Evolutionary conservation across 2,329 filamentous ascomycete species (phyloP).

Genomic region (Aspergillus texensis): DNA sequence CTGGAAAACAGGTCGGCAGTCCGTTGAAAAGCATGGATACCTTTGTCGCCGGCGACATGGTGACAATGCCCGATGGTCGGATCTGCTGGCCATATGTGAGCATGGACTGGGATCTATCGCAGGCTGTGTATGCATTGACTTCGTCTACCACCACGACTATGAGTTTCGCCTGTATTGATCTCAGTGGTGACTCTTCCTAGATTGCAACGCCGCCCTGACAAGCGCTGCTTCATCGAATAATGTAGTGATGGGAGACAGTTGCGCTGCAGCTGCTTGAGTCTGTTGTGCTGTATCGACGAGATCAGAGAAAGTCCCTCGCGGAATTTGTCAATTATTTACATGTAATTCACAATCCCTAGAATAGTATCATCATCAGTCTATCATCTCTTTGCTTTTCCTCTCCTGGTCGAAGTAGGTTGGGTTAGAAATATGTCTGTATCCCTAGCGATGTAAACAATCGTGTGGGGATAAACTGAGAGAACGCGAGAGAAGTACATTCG

Average conservation of each 20-base stretch:
- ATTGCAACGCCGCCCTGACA: neutral
- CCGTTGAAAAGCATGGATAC: constrained; percentile 55
- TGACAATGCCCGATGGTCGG: constrained; percentile 58
- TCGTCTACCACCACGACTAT: constrained; percentile 25
- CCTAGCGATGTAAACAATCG: neutral
- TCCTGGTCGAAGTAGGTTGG: neutral
- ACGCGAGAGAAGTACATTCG: too few species aligned
- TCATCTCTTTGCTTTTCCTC: neutral
- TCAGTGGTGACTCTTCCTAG: neutral
- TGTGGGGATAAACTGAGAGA: too few species aligned
- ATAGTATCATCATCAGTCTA: neutral
- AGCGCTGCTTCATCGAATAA: neutral
- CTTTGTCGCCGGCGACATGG: constrained; percentile 66
- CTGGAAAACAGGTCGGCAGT: constrained; percentile 56
- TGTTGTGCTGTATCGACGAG: neutral
- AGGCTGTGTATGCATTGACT: constrained; percentile 25
- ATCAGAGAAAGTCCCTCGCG: neutral
- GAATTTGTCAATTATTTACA: too few species aligned
- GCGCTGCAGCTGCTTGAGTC: neutral
- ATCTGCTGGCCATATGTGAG: constrained; percentile 57
- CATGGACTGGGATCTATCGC: constrained; percentile 45
- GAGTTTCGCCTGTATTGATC: constrained; percentile 31
- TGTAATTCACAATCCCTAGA: neutral
- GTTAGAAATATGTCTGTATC: neutral
- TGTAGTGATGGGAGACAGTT: neutral